Percentiles rank a stretch among this genome's conserved stretches.
These are phyloP conservation scores for Neurospora terricola DNA, from an alignment of 495 filamentous ascomycete genomes.

Conservation along the genomic window DNA sequence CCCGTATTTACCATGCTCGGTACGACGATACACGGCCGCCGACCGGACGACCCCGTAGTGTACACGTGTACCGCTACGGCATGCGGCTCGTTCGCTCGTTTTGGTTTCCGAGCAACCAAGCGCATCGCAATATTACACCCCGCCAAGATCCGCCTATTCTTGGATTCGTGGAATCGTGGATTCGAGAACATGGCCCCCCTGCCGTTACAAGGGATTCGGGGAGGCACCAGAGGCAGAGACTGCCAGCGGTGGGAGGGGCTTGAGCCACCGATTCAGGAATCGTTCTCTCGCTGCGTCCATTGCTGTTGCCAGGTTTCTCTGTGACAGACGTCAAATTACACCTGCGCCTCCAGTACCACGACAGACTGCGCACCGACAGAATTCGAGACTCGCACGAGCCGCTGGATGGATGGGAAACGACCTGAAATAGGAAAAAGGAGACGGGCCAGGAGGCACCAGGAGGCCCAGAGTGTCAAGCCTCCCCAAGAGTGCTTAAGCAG, in stretches of 20 bases:
- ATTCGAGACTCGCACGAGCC: not conserved
- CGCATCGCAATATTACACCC: not conserved
- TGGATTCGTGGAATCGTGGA: not conserved
- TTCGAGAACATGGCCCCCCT: not conserved
- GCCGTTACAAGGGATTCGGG: not conserved
- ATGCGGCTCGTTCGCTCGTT: not conserved
- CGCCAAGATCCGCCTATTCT: not conserved
- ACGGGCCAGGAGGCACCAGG: not conserved
- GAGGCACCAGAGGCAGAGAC: not conserved
- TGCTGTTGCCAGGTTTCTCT: not conserved
- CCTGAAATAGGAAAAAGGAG: not conserved
- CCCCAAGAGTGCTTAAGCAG: not conserved
- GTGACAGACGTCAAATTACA: not conserved
- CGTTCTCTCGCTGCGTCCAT: not conserved
- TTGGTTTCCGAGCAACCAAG: not conserved
- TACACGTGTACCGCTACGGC: not conserved
- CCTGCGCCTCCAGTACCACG: not conserved
- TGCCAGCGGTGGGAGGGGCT: not conserved
- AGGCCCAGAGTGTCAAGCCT: not conserved
- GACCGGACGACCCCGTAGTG: not conserved
- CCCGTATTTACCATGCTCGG: not conserved
- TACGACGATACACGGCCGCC: not conserved
- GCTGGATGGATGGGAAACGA: not conserved
- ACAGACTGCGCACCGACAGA: not conserved
- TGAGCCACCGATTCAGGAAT: not conserved